Percentiles rank a stretch among this genome's conserved stretches.
Conservation (phyloP, 495 filamentous ascomycete species). For the Penicillium lagena region DNA sequence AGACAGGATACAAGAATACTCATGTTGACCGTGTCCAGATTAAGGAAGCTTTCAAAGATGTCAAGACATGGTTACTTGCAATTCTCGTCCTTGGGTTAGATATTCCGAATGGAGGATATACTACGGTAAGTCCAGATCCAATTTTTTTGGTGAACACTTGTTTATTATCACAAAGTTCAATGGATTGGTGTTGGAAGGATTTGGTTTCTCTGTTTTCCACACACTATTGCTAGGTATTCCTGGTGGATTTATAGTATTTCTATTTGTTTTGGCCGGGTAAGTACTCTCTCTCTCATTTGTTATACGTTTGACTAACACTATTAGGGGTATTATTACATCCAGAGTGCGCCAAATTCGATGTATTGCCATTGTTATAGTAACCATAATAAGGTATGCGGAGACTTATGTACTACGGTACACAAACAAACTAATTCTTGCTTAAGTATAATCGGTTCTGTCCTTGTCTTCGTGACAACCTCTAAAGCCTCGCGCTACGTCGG, state of each 20-base stretch:
- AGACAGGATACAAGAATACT: constrained; percentile 50
- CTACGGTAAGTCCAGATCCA: constrained; percentile 12
- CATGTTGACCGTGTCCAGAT: constrained; percentile 44
- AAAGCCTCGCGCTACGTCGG: constrained; percentile 31
- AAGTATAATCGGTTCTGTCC: constrained; percentile 14
- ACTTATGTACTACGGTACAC: not conserved
- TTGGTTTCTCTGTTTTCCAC: constrained; percentile 27
- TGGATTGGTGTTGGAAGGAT: constrained; percentile 25
- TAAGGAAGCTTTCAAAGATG: constrained; percentile 34
- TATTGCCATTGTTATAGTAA: constrained; percentile 9
- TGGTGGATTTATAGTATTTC: constrained; percentile 13
- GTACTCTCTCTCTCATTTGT: not conserved
- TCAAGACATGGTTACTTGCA: constrained; percentile 27
- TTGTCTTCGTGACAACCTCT: constrained; percentile 24
- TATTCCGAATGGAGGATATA: constrained; percentile 28
- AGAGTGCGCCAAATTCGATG: constrained; percentile 13
- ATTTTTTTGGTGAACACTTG: not conserved
- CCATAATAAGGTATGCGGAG: constrained; percentile 1
- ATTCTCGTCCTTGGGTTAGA: constrained; percentile 11
- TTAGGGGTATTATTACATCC: constrained; percentile 7
- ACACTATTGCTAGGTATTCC: constrained; percentile 25
- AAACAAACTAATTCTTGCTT: not conserved
- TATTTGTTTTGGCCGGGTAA: constrained; percentile 11
- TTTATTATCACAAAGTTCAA: constrained; percentile 17
- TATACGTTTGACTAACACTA: too few relatives aligned